Conservation (phyloP, 2,329 filamentous ascomycete genomes). For the Penicillium sp. region DNA sequence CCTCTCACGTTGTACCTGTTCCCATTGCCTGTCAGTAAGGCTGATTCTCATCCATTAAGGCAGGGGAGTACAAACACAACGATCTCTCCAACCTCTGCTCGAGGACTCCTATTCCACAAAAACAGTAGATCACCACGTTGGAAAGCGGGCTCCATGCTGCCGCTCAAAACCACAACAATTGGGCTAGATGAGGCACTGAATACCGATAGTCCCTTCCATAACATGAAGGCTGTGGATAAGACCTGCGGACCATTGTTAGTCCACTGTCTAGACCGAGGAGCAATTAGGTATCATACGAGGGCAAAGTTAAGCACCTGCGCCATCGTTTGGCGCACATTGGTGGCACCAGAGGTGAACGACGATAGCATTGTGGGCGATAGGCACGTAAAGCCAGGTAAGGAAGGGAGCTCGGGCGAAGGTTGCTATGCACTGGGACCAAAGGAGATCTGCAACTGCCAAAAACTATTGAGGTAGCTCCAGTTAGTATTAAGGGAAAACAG, state of each 20-base stretch:
- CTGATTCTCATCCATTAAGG: not conserved
- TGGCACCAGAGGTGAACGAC: constrained; percentile 56
- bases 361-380: constrained; percentile 62
- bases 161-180: constrained; percentile 66
- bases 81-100: constrained; percentile 69
- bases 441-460: not conserved
- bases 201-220: constrained; percentile 87
- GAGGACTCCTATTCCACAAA: constrained; percentile 60
- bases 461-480: not conserved
- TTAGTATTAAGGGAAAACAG: not conserved
- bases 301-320: constrained; percentile 86
- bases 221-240: constrained; percentile 70
- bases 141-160: constrained; percentile 63
- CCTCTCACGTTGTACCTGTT: constrained; percentile 60
- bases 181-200: constrained; percentile 71
- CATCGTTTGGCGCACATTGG: constrained; percentile 76
- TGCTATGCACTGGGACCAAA: not conserved
- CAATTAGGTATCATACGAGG: constrained; percentile 70
- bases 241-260: not conserved
- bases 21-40: not conserved
- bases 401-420: not conserved
- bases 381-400: not conserved
- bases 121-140: constrained; percentile 65
- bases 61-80: constrained; percentile 53
- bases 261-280: no score